A percentile compares a stretch with the other conserved stretches of the same genome.
Conservation (phyloP, 805 yeast species). For the Myxozyma udenii region DNA sequence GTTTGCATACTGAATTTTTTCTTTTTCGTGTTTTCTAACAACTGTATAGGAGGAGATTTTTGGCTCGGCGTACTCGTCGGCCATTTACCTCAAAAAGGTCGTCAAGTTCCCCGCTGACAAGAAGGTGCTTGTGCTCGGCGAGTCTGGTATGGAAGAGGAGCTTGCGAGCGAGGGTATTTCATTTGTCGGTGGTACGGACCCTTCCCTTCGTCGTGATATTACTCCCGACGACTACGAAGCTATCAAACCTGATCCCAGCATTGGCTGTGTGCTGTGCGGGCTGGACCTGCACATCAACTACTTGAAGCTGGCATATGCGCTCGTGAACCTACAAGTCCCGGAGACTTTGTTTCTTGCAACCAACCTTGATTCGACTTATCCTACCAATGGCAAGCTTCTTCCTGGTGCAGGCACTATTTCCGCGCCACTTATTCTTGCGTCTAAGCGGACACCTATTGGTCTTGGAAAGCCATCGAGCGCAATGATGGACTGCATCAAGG, state of each 20-base stretch:
- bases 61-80: slow-evolving; percentile 89
- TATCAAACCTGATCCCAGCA: slow-evolving; percentile 60
- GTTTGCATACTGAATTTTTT: too few relatives aligned
- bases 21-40: not conserved
- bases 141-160: slow-evolving; percentile 79
- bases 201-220: slow-evolving; percentile 49
- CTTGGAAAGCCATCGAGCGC: slow-evolving; percentile 90
- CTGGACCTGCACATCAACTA: slow-evolving; percentile 75
- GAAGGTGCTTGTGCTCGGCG: slow-evolving; percentile 89
- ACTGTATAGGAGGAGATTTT: slow-evolving; percentile 70
- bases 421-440: slow-evolving; percentile 66
- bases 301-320: slow-evolving; percentile 72
- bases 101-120: slow-evolving; percentile 66
- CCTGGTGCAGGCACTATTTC: slow-evolving; percentile 96
- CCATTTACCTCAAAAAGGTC: slow-evolving; percentile 77
- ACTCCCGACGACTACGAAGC: slow-evolving; percentile 44
- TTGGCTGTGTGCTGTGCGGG: slow-evolving; percentile 90
- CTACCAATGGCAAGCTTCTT: slow-evolving; percentile 75
- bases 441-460: slow-evolving; percentile 80
- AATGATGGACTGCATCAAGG: slow-evolving; percentile 86
- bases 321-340: slow-evolving; percentile 71
- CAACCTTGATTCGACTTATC: slow-evolving; percentile 92
- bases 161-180: slow-evolving; percentile 68
- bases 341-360: slow-evolving; percentile 80
- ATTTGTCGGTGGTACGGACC: slow-evolving; percentile 81